Percentiles rank a stretch among this genome's conserved stretches.
Evolutionary conservation across 2,329 filamentous ascomycete genomes (phyloP).

Genomic region (Xylaria hypoxylon): DNA sequence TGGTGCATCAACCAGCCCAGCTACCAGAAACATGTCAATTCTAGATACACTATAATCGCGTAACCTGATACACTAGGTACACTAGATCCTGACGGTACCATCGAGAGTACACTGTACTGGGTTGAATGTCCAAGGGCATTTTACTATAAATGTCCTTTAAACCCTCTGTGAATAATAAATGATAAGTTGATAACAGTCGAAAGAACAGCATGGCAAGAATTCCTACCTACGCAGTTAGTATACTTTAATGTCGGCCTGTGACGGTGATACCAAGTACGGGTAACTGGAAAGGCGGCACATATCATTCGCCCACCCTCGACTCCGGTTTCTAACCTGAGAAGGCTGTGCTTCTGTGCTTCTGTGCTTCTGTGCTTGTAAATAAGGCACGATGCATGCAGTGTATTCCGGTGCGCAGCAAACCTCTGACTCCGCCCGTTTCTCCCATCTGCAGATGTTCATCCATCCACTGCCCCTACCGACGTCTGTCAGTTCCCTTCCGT

Average conservation of each 20-base stretch:
- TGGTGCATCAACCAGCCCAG: constrained; percentile 9
- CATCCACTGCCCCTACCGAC: constrained; percentile 7
- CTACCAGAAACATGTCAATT: constrained; percentile 17
- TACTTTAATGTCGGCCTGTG: neutral
- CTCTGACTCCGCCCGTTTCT: constrained; percentile 18
- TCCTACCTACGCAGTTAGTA: too few relatives aligned
- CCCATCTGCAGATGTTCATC: constrained; percentile 13
- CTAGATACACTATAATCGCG: constrained; percentile 4
- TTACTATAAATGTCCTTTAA: neutral
- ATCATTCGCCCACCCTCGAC: constrained; percentile 2
- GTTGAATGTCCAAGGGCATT: neutral
- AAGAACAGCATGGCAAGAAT: neutral
- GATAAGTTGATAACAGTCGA: too few relatives aligned
- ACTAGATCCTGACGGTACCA: neutral
- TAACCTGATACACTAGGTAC: neutral
- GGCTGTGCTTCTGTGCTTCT: constrained; percentile 18
- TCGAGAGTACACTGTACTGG: neutral
- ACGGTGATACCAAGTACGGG: neutral
- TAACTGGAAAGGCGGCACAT: constrained; percentile 20
- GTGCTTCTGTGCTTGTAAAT: constrained; percentile 13
- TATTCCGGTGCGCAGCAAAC: constrained; percentile 22
- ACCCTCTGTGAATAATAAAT: neutral
- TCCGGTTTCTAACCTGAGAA: constrained; percentile 10
- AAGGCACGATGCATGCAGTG: constrained; percentile 34
- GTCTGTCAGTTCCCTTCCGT: constrained; percentile 7